phyloP scores from a whole-genome alignment of 495 filamentous ascomycete species.

The Lasiosphaeria miniovina region DNA sequence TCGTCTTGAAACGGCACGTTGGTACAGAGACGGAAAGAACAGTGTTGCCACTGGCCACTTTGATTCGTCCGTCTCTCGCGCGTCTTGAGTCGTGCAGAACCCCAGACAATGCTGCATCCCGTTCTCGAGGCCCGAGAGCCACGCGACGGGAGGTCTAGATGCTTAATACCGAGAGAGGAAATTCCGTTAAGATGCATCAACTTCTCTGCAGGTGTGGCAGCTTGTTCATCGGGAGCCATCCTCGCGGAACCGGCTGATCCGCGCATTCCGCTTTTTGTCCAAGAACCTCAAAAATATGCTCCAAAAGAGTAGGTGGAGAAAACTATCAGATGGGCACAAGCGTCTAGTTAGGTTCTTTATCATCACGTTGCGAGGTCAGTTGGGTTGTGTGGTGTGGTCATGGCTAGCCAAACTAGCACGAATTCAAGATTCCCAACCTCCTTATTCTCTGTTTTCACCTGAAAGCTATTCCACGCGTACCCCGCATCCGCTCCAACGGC shows the following conservation, averaged over 20 bases:
- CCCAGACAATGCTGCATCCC: constrained; percentile 3
- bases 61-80: neutral
- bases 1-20: neutral
- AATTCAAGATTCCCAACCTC: too few species aligned
- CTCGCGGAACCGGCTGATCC: constrained; percentile 8
- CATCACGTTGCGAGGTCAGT: too few species aligned
- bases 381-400: too few species aligned
- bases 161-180: constrained; percentile 11
- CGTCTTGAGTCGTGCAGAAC: constrained; percentile 9
- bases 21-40: constrained; percentile 4
- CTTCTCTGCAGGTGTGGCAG: neutral
- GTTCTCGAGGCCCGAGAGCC: constrained; percentile 6
- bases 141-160: neutral
- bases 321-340: neutral
- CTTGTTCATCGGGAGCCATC: neutral
- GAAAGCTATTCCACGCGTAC: too few species aligned
- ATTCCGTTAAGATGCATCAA: neutral
- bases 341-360: too few species aligned
- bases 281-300: neutral
- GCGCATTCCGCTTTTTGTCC: constrained; percentile 2
- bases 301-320: neutral
- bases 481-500: neutral
- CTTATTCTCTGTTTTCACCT: too few species aligned
- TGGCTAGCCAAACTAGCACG: too few species aligned
- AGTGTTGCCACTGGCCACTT: neutral